Evolutionary conservation across 305 asterid genomes (phyloP), one percentile per base, ranked within the genome.

Genomic region (Salvia sclarea): DNA sequence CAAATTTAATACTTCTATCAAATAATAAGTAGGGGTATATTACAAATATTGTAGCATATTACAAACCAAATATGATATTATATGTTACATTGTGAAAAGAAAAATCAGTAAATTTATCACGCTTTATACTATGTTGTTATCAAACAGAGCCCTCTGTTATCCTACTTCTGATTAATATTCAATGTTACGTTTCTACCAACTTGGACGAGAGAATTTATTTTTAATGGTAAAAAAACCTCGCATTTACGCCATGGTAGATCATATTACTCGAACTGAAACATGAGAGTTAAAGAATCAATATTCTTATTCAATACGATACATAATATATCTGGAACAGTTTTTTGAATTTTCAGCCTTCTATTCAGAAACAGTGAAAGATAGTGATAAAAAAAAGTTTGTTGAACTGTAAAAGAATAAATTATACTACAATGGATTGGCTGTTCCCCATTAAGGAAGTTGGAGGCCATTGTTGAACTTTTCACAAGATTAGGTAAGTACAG

Each of bases 391-490:
- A 64, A 45, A 48, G 45, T n/a, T n/a, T 64, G 8, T 49, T 11
- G 25, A 67, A 10, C 40, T 53, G 54, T 53, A 67, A 54, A 31
- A 68, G 54, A 41, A 68, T 43, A 14, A 68, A 55, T 41, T 16
- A 56, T 25, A 18, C 41, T 25, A 18, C 41, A 55, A 63, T 35
- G 59, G 21, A 49, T 63, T 63, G 52, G 76, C 66, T 71, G 71
- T 63, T 54, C 17, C 28, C 70, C 76, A 71, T 31, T 43, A 41
- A 58, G 49, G 60, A 45, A 58, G 59, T 52, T 65, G 60, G 65
- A 11, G 18, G 30, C 16, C 64, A 63, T 31, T 31, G 60, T 63
- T 72, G 71, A 71, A 43, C 4, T 17, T 62, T 58, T 40, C 30
- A 55, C 38, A 63, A 12, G 49, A 30, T 62, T 71, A 71, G 65